Base-by-base conservation (phyloP, 768 basidiomycete genomes). In the Trametes villosa region DNA sequence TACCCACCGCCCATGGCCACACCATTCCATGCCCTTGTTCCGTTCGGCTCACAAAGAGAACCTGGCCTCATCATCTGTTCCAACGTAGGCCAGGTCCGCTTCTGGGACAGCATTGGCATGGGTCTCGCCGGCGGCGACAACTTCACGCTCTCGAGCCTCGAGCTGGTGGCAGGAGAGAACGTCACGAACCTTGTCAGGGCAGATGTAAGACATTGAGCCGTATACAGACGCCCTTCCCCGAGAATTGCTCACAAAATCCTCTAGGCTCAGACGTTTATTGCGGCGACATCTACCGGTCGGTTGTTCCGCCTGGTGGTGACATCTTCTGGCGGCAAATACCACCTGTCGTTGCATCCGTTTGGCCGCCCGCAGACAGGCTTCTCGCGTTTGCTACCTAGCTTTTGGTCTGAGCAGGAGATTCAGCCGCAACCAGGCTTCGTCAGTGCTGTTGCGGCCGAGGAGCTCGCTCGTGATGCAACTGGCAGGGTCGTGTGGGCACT, bases 21-120 rank as follows among this genome's bases (percentile, higher is more conserved):
- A 9, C 80, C 81, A 5, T 70, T 77, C 45, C 74, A 81, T 42
- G 77, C 75, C 2, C 82, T 94, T 17, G 83, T 92, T 22, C 89
- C 91, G 17, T 83, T 83, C 67, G 83, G 82, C 13, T 62, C 80
- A 4, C 80, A 84, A 13, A 84, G 91, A 41, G 95, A 98, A 75
- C 95, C 95, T 3, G 94, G 94, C 26, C 83, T 96, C 38, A 85
- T 97, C 42, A 82, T 96, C 52, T 76, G 92, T 50, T 89, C 89
- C 9, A 76, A 83, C 7, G 75, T 81, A 0, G 95, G 95, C 4
- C 78, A 86, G 63, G 76, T 93, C 56, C 85, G 91, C 36, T 91
- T 92, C 71, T 98, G 95, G 95, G 88, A 94, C 57, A 89, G 87
- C 60, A 88, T 96, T 42, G 87, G 87, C 4, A 90, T 88, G 59